These are phyloP conservation scores for Alternaria postmessia DNA, from an alignment of 2,329 filamentous ascomycete genomes.

Conservation along the genomic window DNA sequence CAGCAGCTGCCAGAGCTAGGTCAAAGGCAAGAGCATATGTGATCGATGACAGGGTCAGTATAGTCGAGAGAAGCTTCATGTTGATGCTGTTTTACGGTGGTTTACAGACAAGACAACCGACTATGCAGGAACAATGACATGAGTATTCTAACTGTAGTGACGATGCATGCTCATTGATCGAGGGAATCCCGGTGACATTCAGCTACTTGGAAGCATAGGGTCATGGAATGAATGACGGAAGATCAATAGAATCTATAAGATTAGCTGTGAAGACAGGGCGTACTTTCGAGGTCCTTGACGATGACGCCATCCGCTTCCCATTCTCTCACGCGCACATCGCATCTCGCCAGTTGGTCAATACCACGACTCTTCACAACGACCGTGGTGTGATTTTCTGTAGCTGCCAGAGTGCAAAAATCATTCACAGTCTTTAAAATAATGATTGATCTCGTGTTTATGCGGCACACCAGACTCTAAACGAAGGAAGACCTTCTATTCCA, in stretches of 20 bases:
- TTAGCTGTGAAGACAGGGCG: neutral
- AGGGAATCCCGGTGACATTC: neutral
- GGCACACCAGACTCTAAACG: too few relatives aligned
- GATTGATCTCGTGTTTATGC: too few relatives aligned
- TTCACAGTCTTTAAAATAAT: accelerated
- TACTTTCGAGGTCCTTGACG: neutral
- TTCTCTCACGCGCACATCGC: neutral
- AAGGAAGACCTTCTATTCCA: too few relatives aligned
- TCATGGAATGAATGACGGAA: neutral
- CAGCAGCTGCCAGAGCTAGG: neutral
- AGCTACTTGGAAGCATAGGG: neutral
- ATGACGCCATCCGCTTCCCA: neutral
- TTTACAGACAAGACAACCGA: neutral
- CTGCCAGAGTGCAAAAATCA: constrained; percentile 3
- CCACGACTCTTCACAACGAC: constrained; percentile 17
- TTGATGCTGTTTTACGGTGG: neutral
- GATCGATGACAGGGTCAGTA: neutral
- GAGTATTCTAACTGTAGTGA: neutral
- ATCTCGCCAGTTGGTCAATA: neutral
- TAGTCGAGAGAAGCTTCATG: neutral
- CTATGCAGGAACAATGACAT: neutral
- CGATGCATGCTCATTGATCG: neutral
- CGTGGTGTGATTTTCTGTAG: constrained; percentile 16
- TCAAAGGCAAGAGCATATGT: neutral
- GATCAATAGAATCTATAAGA: neutral